Base-by-base conservation (phyloP, 1,139 yeast genomes). In the Scheffersomyces illinoinensis region DNA sequence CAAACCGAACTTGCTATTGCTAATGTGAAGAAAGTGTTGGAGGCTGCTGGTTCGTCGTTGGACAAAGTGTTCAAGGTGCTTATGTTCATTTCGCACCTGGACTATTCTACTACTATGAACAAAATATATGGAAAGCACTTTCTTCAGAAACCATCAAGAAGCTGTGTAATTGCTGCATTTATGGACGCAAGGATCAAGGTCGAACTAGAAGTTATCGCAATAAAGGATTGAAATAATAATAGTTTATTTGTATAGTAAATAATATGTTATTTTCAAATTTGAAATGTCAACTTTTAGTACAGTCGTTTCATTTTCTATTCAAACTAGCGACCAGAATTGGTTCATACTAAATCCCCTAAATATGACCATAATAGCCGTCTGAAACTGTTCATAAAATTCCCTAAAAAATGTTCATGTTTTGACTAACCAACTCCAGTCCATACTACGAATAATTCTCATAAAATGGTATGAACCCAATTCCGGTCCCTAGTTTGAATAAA, bases 81-180 rank as follows among this genome's bases (percentile, higher is more conserved):
- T 62, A 75, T 84, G 65, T 84, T 84, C 70, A 77, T 85, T 57
- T 74, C 79, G 51, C 79, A 83, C 65, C 77, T 79, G 55, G 74
- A 73, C 53, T 80, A 83, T 68, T 77, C 82, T 49, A 70, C 78
- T 21, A 73, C 69, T 46, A 77, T 85, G 67, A 85, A 84, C 69
- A 71, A 75, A 57, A 77, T 85, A 50, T 85, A 85, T 68, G 78
- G 75, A 24, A 73, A 77, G 63, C 74, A 79, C 67, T 82, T 85
- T 68, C 72, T 76, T 2, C 76, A 77, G 56, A 77, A 77, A 66
- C 89, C 89, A n/a, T 84, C 85, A 39, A 76, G 89, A 71, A 79
- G 85, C 56, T 84, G 88, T 67, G 80, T 85, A 39, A 57, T 63
- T 23, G 79, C 65, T 33, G 73, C 72, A 3, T 76, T 76, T 62